phyloP scores from a whole-genome alignment of 108 stramenopile genomes.

The Fragilaria crotonensis region DNA sequence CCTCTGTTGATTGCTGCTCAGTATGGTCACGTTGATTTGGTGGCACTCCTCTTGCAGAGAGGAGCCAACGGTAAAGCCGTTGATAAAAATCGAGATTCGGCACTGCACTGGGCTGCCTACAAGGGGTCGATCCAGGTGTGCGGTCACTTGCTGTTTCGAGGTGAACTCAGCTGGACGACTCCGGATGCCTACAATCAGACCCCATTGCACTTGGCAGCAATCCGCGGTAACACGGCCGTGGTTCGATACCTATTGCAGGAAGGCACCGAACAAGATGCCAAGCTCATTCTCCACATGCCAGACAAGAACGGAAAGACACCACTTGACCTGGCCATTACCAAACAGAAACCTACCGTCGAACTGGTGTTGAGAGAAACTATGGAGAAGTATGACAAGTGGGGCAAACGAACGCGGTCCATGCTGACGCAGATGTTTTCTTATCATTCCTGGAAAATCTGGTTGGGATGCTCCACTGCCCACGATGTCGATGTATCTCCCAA shows the following conservation, averaged over 20 bases:
- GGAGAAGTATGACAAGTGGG: slow-evolving; percentile 19
- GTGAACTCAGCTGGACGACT: slow-evolving; percentile 33
- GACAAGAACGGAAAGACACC: slow-evolving; percentile 78
- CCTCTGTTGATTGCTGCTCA: slow-evolving; percentile 90
- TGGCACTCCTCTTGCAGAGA: slow-evolving; percentile 71
- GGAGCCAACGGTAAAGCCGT: slow-evolving; percentile 73
- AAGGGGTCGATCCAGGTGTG: slow-evolving; percentile 87
- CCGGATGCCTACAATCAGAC: slow-evolving; percentile 91
- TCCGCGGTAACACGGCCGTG: slow-evolving; percentile 82
- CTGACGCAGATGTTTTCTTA: slow-evolving; percentile 28
- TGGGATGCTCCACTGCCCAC: slow-evolving; percentile 49
- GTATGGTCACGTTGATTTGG: slow-evolving; percentile 90
- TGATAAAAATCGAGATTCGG: slow-evolving; percentile 82
- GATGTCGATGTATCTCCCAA: slow-evolving; percentile 54
- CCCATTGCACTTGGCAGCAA: slow-evolving; percentile 86
- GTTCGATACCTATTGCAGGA: slow-evolving; percentile 69
- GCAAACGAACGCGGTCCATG: slow-evolving; percentile 15
- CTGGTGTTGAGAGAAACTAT: slow-evolving; percentile 49
- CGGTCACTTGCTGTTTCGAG: slow-evolving; percentile 73
- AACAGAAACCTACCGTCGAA: slow-evolving; percentile 64
- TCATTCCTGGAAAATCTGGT: slow-evolving; percentile 64
- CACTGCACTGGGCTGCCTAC: slow-evolving; percentile 96
- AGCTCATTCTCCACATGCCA: slow-evolving; percentile 26
- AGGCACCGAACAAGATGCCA: slow-evolving; percentile 10
- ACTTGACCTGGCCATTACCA: slow-evolving; percentile 69